phyloP scores from a whole-genome alignment of 768 basidiomycete genomes.

The Mycena vulgaris region DNA sequence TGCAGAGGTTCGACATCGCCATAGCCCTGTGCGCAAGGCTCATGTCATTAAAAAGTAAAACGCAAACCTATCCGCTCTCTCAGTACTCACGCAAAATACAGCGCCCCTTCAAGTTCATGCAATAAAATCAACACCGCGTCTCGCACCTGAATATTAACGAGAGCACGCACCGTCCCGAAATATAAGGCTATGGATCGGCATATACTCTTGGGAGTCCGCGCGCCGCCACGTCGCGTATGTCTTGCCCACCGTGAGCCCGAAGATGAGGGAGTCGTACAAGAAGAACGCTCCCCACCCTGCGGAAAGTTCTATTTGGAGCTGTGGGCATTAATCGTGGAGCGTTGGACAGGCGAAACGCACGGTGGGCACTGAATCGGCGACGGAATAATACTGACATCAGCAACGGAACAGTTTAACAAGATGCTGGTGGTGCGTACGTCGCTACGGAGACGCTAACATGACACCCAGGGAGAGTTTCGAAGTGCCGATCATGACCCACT shows the following conservation, averaged over 20 bases:
- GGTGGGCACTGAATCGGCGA: neutral
- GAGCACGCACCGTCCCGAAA: conserved; percentile 10
- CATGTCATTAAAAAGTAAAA: neutral
- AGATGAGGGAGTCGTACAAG: neutral
- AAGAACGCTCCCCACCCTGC: conserved; percentile 6
- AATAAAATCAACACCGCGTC: too few species aligned
- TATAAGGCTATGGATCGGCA: conserved; percentile 2
- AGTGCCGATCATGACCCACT: neutral
- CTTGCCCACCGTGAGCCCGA: conserved; percentile 33
- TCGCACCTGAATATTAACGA: too few species aligned
- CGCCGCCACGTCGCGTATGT: neutral
- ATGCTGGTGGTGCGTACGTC: neutral
- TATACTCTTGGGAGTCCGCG: neutral
- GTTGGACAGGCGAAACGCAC: neutral
- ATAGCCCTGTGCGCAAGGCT: neutral
- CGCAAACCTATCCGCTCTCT: too few species aligned
- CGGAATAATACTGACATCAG: too few species aligned
- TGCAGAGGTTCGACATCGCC: conserved; percentile 5
- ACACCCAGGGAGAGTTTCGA: neutral
- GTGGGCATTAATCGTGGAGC: too few species aligned
- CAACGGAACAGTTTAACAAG: neutral
- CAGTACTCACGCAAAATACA: conserved; percentile 22
- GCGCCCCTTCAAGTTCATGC: neutral
- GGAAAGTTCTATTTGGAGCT: neutral
- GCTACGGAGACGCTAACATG: neutral